phyloP scores from a whole-genome alignment of 2,329 filamentous ascomycete species.

The Fusarium verticillioides region DNA sequence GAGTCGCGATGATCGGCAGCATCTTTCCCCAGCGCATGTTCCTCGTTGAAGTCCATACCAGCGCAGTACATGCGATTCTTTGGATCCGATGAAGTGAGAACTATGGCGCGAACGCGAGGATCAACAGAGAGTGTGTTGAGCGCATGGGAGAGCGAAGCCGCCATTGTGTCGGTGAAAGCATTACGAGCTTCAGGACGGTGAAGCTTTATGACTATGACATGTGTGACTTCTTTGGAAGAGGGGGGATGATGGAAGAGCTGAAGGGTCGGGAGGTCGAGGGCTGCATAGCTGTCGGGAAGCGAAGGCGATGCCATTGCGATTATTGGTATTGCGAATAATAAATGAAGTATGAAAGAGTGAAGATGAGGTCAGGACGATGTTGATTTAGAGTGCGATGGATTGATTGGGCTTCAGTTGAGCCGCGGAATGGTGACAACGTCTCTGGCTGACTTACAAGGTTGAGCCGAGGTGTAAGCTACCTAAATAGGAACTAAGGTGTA shows the following conservation, averaged over 20 bases:
- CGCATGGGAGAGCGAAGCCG: conserved; percentile 66
- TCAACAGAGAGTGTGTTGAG: conserved; percentile 63
- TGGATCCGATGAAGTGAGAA: conserved; percentile 64
- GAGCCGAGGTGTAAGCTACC: conserved; percentile 12
- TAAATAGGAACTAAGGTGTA: not conserved
- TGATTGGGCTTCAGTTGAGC: conserved; percentile 10
- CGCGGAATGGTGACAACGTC: conserved; percentile 9
- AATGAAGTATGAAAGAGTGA: not conserved
- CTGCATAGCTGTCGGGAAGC: conserved; percentile 54
- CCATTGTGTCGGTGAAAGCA: conserved; percentile 75
- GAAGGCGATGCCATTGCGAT: conserved; percentile 39
- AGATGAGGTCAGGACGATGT: conserved; percentile 5
- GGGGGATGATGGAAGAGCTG: conserved; percentile 61
- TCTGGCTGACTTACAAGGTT: conserved; percentile 23
- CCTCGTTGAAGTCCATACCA: conserved; percentile 64
- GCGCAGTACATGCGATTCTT: conserved; percentile 66
- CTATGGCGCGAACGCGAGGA: conserved; percentile 64
- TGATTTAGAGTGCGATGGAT: conserved; percentile 18
- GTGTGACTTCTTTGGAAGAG: conserved; percentile 65
- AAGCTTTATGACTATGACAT: conserved; percentile 70
- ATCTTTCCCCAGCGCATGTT: conserved; percentile 40
- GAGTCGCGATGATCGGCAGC: conserved; percentile 57
- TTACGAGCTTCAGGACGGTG: conserved; percentile 74
- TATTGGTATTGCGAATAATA: not conserved
- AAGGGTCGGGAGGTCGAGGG: conserved; percentile 56